Evolutionary conservation across 78 protist genomes (phyloP).

Genomic region (Dictyostelium capitatum): DNA sequence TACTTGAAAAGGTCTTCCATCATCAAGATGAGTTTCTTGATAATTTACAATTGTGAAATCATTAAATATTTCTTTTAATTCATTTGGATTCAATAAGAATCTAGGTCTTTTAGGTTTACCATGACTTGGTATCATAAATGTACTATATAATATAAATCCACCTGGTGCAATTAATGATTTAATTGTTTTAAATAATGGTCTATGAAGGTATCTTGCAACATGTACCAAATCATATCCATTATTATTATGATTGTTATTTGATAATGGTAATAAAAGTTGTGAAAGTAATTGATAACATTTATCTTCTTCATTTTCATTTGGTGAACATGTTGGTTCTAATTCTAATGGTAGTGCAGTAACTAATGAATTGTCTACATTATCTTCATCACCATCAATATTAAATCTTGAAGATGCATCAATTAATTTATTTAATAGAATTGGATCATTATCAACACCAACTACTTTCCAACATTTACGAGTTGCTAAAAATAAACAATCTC

Average conservation of each 20-base stretch:
- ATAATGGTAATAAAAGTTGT: background rate
- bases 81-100: slow-evolving; percentile 60
- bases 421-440: slow-evolving; percentile 31
- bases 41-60: slow-evolving; percentile 41
- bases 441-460: slow-evolving; percentile 52
- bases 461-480: slow-evolving; percentile 1
- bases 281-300: background rate
- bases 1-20: slow-evolving; percentile 76
- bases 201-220: slow-evolving; percentile 78
- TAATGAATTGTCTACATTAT: no score
- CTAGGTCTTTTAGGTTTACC: slow-evolving; percentile 75
- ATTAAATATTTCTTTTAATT: slow-evolving; percentile 51
- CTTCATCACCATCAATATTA: background rate
- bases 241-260: background rate
- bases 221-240: slow-evolving; percentile 53
- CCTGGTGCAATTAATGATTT: slow-evolving; percentile 31
- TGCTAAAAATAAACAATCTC: slow-evolving; percentile 58
- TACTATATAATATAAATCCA: slow-evolving; percentile 69
- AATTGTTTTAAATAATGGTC: slow-evolving; percentile 65
- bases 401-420: slow-evolving; percentile 3
- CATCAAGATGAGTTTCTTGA: slow-evolving; percentile 62
- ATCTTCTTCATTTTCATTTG: background rate
- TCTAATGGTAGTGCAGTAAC: background rate
- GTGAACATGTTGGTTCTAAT: background rate
- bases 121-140: slow-evolving; percentile 74